These are phyloP conservation scores for Coniochaeta sp. DNA, from an alignment of 2,329 filamentous ascomycete species.

Conservation along the genomic window DNA sequence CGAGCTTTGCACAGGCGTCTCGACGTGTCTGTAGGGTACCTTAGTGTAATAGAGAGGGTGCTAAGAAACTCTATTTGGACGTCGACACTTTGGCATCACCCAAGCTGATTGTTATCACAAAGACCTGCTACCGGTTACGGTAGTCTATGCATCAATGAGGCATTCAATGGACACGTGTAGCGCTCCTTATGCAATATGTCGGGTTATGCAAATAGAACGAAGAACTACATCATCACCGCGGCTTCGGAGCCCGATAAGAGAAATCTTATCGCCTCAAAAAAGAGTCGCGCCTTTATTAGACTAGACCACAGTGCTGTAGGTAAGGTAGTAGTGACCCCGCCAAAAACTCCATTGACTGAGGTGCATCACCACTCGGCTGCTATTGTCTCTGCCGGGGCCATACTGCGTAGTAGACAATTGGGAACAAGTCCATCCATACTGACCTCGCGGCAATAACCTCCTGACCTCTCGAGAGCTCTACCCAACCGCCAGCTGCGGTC, in stretches of 20 bases:
- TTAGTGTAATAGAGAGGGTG: no score
- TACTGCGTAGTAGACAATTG: neutral
- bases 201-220: neutral
- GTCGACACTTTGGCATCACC: no score
- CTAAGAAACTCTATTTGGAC: no score
- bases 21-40: no score
- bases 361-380: neutral
- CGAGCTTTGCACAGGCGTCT: no score
- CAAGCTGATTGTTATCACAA: no score
- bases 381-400: no score
- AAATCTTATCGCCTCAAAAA: neutral
- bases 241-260: neutral
- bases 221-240: neutral
- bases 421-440: neutral
- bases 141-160: no score
- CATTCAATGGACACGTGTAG: no score
- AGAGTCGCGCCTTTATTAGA: neutral
- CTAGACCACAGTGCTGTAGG: no score
- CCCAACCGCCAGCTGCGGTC: neutral
- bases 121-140: no score
- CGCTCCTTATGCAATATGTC: no score
- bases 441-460: neutral
- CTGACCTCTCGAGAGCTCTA: neutral
- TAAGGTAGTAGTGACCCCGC: neutral
- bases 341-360: neutral